A percentile compares a stretch with the other conserved stretches of the same genome.
These are phyloP conservation scores for Jackrogersella minutella DNA, from an alignment of 495 filamentous ascomycete genomes.

Conservation along the genomic window DNA sequence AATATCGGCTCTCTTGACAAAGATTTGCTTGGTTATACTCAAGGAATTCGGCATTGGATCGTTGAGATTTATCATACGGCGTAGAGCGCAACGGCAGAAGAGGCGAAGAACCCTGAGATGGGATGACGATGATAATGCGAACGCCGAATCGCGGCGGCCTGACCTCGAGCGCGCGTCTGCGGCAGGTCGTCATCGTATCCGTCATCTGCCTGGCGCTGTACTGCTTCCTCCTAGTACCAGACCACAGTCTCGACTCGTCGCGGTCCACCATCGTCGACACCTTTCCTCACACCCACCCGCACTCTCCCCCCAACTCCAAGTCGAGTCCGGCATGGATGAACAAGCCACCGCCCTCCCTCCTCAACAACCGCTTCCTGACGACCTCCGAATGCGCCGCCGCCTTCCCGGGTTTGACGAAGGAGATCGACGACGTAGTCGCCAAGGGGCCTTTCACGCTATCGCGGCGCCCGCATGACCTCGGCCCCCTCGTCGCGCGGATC, in stretches of 20 bases:
- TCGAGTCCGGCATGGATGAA: background rate
- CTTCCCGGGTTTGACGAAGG: slow-evolving; percentile 56
- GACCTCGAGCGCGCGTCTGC: slow-evolving; percentile 41
- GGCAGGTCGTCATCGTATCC: slow-evolving; percentile 41
- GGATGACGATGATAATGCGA: slow-evolving; percentile 11
- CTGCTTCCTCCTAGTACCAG: slow-evolving; percentile 48
- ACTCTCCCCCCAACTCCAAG: background rate
- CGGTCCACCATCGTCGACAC: slow-evolving; percentile 30
- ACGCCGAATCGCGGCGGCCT: slow-evolving; percentile 1
- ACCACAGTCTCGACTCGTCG: slow-evolving; percentile 35
- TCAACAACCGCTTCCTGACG: slow-evolving; percentile 52
- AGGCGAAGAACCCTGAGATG: slow-evolving; percentile 3
- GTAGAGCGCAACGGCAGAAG: too few species aligned
- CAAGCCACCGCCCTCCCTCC: slow-evolving; percentile 37
- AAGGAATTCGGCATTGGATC: too few species aligned
- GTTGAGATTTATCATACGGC: background rate
- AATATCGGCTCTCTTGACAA: background rate
- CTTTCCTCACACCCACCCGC: slow-evolving; percentile 10
- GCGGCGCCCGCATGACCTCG: slow-evolving; percentile 46
- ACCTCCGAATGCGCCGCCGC: slow-evolving; percentile 50
- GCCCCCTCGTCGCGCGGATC: slow-evolving; percentile 53
- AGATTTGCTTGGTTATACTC: too few species aligned
- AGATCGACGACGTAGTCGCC: slow-evolving; percentile 55
- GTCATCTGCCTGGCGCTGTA: slow-evolving; percentile 47
- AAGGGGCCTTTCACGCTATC: slow-evolving; percentile 55